A percentile compares a stretch with the other conserved stretches of the same genome.
phyloP scores from a whole-genome alignment of 306 rosid species.

The Acacia confusa region DNA sequence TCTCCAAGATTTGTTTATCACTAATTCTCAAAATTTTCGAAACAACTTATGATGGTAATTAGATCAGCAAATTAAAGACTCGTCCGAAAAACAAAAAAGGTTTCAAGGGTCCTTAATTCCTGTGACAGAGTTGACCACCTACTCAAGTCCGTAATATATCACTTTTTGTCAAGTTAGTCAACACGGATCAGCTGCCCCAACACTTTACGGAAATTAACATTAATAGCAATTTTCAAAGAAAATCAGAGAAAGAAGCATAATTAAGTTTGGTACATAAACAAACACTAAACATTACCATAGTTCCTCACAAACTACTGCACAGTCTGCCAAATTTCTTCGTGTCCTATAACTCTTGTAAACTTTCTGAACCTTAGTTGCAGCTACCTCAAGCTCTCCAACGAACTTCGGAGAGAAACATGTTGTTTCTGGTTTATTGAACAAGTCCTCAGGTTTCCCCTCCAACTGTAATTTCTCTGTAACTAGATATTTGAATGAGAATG shows the following conservation, averaged over 20 bases:
- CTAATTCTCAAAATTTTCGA: neutral
- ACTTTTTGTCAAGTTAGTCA: neutral
- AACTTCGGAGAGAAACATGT: constrained; percentile 32
- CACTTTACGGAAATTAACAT: neutral
- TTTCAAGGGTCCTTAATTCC: neutral
- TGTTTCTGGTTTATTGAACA: constrained; percentile 26
- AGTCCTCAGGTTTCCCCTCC: constrained; percentile 23
- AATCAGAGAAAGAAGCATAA: neutral
- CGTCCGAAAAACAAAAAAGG: neutral
- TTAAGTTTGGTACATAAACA: constrained; percentile 18
- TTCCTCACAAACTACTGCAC: constrained; percentile 85
- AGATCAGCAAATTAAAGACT: neutral
- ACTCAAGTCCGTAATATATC: neutral
- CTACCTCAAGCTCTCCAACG: constrained; percentile 38
- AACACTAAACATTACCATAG: constrained; percentile 57
- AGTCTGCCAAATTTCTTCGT: constrained; percentile 75
- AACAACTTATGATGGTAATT: neutral
- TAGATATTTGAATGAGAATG: constrained; percentile 31
- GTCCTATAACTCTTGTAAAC: constrained; percentile 73
- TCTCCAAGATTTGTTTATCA: neutral
- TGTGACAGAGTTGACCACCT: neutral
- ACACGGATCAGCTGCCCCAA: neutral
- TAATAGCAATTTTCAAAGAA: neutral
- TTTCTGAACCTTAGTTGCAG: constrained; percentile 76
- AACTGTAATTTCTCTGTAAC: constrained; percentile 13